Percentiles rank a stretch among this genome's conserved stretches.
Evolutionary conservation across 106 monocot genomes (phyloP).

Genomic region (Gastrodia elata): DNA sequence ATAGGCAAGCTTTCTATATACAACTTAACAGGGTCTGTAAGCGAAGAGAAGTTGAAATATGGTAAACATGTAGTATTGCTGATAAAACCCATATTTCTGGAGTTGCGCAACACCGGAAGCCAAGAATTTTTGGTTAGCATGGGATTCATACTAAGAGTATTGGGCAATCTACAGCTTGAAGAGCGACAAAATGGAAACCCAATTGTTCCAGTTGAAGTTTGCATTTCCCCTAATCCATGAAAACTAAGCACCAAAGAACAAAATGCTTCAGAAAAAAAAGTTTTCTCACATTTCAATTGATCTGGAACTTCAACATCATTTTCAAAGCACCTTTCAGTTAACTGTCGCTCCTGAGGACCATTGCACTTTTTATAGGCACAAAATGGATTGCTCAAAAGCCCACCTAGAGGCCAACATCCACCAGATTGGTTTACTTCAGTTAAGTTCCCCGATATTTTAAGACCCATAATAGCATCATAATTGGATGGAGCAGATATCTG

Average conservation of each 20-base stretch:
- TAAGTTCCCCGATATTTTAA: background rate
- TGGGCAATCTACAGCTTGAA: conserved; percentile 14
- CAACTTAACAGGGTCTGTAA: conserved; percentile 41
- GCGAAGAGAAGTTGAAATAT: conserved; percentile 60
- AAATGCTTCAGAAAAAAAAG: conserved; percentile 18
- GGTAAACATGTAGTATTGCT: conserved; percentile 11
- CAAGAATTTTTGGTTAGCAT: conserved; percentile 29
- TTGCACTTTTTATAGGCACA: conserved; percentile 13
- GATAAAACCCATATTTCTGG: conserved; percentile 16
- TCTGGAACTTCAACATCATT: conserved; percentile 10
- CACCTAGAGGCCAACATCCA: conserved; percentile 51
- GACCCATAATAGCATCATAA: conserved; percentile 1
- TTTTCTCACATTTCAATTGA: conserved; percentile 13
- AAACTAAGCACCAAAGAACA: conserved; percentile 13
- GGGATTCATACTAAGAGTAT: conserved; percentile 62
- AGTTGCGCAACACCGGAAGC: conserved; percentile 21
- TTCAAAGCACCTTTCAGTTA: background rate
- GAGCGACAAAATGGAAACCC: conserved; percentile 7
- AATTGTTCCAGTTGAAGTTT: conserved; percentile 8
- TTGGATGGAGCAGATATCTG: conserved; percentile 7
- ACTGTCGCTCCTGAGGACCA: conserved; percentile 9
- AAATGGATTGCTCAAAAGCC: conserved; percentile 43
- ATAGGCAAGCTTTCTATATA: conserved; percentile 20
- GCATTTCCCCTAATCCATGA: conserved; percentile 9
- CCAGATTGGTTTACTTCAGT: conserved; percentile 25